Conservation (phyloP, 257 asterid species). For the Penstemon newberryi region DNA sequence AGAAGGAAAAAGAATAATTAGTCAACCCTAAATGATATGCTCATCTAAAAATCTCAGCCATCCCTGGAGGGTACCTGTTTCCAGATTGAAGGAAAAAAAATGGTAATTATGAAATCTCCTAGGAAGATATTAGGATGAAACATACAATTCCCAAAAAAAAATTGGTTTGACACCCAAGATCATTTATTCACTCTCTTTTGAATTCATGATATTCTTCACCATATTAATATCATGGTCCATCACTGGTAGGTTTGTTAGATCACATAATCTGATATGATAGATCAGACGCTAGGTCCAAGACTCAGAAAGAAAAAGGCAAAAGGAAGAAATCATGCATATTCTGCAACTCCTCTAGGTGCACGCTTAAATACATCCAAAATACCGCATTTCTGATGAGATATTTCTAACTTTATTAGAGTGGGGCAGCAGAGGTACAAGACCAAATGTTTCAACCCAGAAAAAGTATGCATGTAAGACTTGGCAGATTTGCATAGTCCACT, state of each 20-base stretch:
- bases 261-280: conserved; percentile 9
- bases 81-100: too few species aligned
- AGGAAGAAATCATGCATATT: neutral
- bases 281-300: conserved; percentile 12
- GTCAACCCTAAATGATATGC: too few species aligned
- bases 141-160: too few species aligned
- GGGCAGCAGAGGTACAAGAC: neutral
- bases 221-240: neutral
- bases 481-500: neutral
- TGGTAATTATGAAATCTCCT: too few species aligned
- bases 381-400: neutral
- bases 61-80: too few species aligned
- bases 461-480: conserved; percentile 12
- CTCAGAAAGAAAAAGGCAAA: conserved; percentile 2
- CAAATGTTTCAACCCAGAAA: neutral
- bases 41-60: too few species aligned
- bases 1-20: too few species aligned
- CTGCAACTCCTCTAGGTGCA: too few species aligned
- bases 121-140: too few species aligned
- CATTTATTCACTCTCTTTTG: neutral
- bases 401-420: neutral
- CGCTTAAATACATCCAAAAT: too few species aligned
- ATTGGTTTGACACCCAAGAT: neutral
- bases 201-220: neutral
- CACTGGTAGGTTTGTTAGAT: neutral